A percentile compares a stretch with the other conserved stretches of the same genome.
Conservation (phyloP, 306 rosid species). For the Rubus idaeus region DNA sequence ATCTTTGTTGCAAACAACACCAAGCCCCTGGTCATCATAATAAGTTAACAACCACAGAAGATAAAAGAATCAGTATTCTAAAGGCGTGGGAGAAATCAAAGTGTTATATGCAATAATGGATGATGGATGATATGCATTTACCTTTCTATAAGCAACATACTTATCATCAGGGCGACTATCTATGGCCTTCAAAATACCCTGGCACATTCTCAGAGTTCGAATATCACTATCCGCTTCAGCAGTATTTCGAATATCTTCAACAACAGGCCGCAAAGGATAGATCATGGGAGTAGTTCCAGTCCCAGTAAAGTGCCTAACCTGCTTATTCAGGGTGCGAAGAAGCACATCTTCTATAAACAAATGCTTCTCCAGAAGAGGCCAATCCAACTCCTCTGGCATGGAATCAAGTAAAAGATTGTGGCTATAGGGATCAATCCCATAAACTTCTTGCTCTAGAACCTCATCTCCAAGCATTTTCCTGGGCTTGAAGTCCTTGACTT, state of each 20-base stretch:
- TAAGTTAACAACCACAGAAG: slow-evolving; percentile 26
- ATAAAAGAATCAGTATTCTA: slow-evolving; percentile 21
- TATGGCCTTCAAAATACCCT: slow-evolving; percentile 71
- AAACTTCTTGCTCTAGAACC: slow-evolving; percentile 97
- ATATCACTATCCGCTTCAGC: slow-evolving; percentile 66
- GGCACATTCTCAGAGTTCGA: slow-evolving; percentile 68
- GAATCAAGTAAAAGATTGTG: slow-evolving; percentile 98
- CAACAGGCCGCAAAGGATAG: slow-evolving; percentile 67
- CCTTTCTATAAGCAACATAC: slow-evolving; percentile 97
- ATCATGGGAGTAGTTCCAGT: slow-evolving; percentile 83
- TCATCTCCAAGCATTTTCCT: slow-evolving; percentile 87
- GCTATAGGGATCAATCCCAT: slow-evolving; percentile 96
- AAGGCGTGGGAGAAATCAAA: slow-evolving; percentile 3
- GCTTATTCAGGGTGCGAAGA: slow-evolving; percentile 75
- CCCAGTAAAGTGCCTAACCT: slow-evolving; percentile 84
- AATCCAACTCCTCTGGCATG: slow-evolving; percentile 82
- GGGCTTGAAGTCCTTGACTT: slow-evolving; percentile 94
- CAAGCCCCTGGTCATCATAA: slow-evolving; percentile 76
- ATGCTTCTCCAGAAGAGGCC: slow-evolving; percentile 79
- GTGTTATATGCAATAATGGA: slow-evolving; percentile 9
- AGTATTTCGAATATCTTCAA: slow-evolving; percentile 66
- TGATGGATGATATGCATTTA: slow-evolving; percentile 29
- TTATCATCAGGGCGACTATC: slow-evolving; percentile 86
- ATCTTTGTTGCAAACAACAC: slow-evolving; percentile 92
- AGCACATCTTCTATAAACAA: slow-evolving; percentile 82